Percentiles rank a stretch among this genome's conserved stretches.
phyloP scores from a whole-genome alignment of 129 eudicot genomes.

The Mikania micrantha region DNA sequence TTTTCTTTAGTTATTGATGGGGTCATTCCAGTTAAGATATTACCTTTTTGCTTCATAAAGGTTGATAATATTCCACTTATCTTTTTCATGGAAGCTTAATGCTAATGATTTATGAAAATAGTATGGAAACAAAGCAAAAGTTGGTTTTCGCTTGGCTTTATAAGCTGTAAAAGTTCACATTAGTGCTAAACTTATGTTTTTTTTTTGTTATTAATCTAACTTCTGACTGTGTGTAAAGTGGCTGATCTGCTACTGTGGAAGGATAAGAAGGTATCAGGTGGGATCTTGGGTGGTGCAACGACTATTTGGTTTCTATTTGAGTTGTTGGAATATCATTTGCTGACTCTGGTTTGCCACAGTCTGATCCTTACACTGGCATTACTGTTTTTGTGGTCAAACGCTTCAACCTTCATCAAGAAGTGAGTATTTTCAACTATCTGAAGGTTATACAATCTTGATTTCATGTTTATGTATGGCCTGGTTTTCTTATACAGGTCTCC shows the following conservation, averaged over 20 bases:
- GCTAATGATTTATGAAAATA: neutral
- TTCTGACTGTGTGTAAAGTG: constrained; percentile 33
- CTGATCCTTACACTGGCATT: constrained; percentile 53
- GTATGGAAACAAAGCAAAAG: constrained; percentile 4
- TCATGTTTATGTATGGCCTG: neutral
- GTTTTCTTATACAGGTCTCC: constrained; percentile 46
- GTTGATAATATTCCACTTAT: neutral
- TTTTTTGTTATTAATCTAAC: neutral
- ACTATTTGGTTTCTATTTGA: constrained; percentile 78
- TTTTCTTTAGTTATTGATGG: constrained; percentile 11
- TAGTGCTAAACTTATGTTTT: too few species aligned
- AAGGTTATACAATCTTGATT: neutral
- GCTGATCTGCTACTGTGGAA: constrained; percentile 95
- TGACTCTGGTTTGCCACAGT: constrained; percentile 73
- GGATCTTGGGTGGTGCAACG: constrained; percentile 66
- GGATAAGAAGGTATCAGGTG: constrained; percentile 75
- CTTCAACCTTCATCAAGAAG: constrained; percentile 74
- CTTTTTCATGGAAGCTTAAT: constrained; percentile 8
- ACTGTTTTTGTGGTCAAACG: constrained; percentile 89
- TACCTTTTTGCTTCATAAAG: constrained; percentile 25
- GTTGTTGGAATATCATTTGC: constrained; percentile 66
- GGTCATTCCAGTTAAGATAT: constrained; percentile 23
- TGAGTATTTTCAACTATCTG: constrained; percentile 24
- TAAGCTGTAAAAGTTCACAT: neutral
- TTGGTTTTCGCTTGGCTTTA: constrained; percentile 4